Percentiles rank a stretch among this genome's conserved stretches.
Conservation (phyloP, 2,329 filamentous ascomycete species). For the Colletotrichum sp. region DNA sequence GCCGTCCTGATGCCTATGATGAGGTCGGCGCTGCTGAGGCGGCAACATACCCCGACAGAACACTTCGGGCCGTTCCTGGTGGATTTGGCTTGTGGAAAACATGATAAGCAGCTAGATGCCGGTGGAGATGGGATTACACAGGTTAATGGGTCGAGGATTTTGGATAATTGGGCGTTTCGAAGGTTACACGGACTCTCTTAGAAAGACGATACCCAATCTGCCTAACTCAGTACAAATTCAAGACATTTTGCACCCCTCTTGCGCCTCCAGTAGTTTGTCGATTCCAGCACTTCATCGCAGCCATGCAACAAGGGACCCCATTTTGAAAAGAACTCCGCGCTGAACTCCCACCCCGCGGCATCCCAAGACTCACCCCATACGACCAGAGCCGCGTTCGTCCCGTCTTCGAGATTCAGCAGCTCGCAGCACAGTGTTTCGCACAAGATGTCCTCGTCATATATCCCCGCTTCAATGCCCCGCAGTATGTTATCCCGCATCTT, state of each 20-base stretch:
- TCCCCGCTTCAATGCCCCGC: not conserved
- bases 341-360: conserved; percentile 50
- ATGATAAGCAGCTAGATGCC: conserved; percentile 26
- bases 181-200: conserved; percentile 32
- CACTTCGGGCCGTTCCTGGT: conserved; percentile 48
- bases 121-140: conserved; percentile 34
- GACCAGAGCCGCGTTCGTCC: not conserved
- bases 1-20: conserved; percentile 30
- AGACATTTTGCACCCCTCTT: not conserved
- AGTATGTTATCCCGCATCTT: conserved; percentile 32
- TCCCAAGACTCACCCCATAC: conserved; percentile 52
- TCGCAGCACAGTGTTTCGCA: not conserved
- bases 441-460: not conserved
- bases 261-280: not conserved
- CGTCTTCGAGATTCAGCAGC: not conserved
- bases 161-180: conserved; percentile 39
- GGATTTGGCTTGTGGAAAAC: conserved; percentile 49
- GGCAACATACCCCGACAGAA: conserved; percentile 45
- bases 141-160: conserved; percentile 34
- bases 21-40: conserved; percentile 15
- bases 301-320: not conserved
- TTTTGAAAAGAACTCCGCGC: conserved; percentile 14
- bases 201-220: not conserved
- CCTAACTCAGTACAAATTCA: not conserved
- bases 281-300: not conserved